These are phyloP conservation scores for Carex cristatella DNA, from an alignment of 176 grass and related monocot genomes.

Conservation along the genomic window DNA sequence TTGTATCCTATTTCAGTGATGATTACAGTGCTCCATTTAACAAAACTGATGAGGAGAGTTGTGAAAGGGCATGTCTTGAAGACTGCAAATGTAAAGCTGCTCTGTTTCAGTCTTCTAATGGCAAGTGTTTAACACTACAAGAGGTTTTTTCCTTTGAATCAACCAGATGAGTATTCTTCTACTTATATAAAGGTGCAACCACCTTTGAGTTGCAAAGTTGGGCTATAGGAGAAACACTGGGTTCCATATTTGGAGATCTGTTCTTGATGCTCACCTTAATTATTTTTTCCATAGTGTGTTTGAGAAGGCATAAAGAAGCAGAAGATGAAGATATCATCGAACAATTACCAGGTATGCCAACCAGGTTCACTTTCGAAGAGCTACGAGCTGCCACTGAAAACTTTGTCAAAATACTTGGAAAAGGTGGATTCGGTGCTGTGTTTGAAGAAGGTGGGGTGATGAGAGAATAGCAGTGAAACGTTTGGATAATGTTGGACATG, in stretches of 20 bases:
- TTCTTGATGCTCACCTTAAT: background rate
- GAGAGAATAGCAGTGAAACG: slow-evolving; percentile 41
- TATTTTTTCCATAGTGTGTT: background rate
- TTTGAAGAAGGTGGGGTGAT: slow-evolving; percentile 2
- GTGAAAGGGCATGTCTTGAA: slow-evolving; percentile 27
- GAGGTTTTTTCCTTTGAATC: slow-evolving; percentile 23
- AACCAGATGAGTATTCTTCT: background rate
- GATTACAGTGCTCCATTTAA: background rate
- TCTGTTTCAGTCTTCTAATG: slow-evolving; percentile 9
- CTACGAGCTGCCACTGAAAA: slow-evolving; percentile 23
- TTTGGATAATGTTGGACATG: slow-evolving; percentile 34
- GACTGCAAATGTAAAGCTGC: slow-evolving; percentile 59
- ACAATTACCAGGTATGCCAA: slow-evolving; percentile 33
- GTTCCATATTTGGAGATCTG: background rate
- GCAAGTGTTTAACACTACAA: slow-evolving; percentile 24
- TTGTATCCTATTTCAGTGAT: background rate
- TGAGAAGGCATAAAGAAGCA: background rate
- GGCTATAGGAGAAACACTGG: background rate
- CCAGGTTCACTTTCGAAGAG: slow-evolving; percentile 22
- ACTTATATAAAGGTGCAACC: slow-evolving; percentile 38
- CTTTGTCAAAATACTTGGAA: slow-evolving; percentile 26
- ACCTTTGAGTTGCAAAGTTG: background rate
- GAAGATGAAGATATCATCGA: slow-evolving; percentile 8
- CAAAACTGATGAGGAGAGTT: slow-evolving; percentile 21
- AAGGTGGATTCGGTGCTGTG: slow-evolving; percentile 51